These are phyloP conservation scores for Brassica hybrid DNA, from an alignment of 441 rosid species.

Conservation along the genomic window DNA sequence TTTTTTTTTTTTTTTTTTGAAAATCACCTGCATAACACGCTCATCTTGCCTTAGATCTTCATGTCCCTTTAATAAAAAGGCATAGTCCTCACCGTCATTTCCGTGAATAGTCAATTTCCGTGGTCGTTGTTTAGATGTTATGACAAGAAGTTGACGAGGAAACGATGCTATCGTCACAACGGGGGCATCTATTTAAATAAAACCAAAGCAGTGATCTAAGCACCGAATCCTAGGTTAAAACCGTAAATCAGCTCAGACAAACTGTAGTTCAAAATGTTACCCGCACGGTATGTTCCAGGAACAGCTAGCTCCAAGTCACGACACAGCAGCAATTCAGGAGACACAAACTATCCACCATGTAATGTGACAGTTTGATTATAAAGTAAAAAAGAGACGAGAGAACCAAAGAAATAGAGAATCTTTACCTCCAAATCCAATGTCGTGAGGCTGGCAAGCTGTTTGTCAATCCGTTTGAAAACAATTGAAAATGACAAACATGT, in stretches of 20 bases:
- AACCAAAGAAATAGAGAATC: conserved; percentile 25
- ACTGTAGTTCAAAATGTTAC: conserved; percentile 49
- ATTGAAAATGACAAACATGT: conserved; percentile 27
- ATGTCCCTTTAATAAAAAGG: conserved; percentile 97
- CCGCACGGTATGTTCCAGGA: conserved; percentile 98
- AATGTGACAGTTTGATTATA: conserved; percentile 42
- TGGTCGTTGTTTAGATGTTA: conserved; percentile 96
- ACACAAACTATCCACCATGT: conserved; percentile 72
- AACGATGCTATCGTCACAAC: conserved; percentile 94
- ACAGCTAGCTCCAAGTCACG: conserved; percentile 97
- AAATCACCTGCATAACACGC: conserved; percentile 98
- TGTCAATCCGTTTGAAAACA: conserved; percentile 87
- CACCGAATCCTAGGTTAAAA: conserved; percentile 19
- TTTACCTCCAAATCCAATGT: conserved; percentile 94
- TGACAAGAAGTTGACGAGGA: conserved; percentile 91
- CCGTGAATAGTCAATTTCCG: conserved; percentile 98
- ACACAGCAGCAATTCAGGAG: conserved; percentile 94
- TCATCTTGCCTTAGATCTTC: conserved; percentile 99
- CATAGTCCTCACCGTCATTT: conserved; percentile 91
- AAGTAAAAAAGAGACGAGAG: conserved; percentile 24
- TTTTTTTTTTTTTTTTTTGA: too few species aligned
- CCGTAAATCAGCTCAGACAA: conserved; percentile 34
- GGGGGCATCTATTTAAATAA: conserved; percentile 57
- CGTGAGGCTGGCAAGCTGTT: conserved; percentile 92
- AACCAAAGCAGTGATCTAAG: neutral